Evolutionary conservation across 2,329 filamentous ascomycete genomes (phyloP), one percentile per base, ranked within the genome.

Genomic region (Pseudophaeomoniella oleicola): DNA sequence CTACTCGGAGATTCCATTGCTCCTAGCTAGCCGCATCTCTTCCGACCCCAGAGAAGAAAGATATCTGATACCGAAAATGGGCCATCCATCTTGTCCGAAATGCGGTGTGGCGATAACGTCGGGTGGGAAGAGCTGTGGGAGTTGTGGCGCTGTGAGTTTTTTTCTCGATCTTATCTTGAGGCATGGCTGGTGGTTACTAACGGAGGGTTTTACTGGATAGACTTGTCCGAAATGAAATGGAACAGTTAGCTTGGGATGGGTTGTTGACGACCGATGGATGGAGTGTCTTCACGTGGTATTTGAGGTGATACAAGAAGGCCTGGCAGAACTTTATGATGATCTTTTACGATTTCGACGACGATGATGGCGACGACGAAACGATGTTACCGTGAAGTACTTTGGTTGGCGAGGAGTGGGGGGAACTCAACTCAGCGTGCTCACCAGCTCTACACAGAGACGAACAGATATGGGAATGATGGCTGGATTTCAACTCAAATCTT

Each of bases 351-450:
- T n/a, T 27, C n/a, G 22, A 27, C 22, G 6, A 27, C 22, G 9
- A n/a, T 27, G n/a, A 27, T 6, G 22, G n/a, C 22, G n/a, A 27
- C 22, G 22, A 27, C 6, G 22, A 9, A 27, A 27, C 22, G n/a
- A 27, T n/a, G 22, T n/a, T 27, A 27, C 6, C n/a, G 22, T 27
- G 22, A 27, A 9, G 22, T 6, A 6, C 22, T 27, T 27, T 27
- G 22, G 9, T 27, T 9, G 22, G n/a, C 22, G 37, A 34, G 38
- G 37, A 32, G 34, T 14, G 27, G 36, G 38, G 16, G 32, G 36
- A 16, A 18, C 34, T 12, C 9, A 12, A 5, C 30, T 17, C 9
- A 34, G 37, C 16, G 37, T 37, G 16, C 32, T 40, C 22, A 15
- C 16, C 16, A 30, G 22, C 16, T 14, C 34, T 14, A 40, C 33